These are phyloP conservation scores for Macrolepiota fuliginosa DNA, from an alignment of 768 basidiomycete genomes.

Conservation along the genomic window DNA sequence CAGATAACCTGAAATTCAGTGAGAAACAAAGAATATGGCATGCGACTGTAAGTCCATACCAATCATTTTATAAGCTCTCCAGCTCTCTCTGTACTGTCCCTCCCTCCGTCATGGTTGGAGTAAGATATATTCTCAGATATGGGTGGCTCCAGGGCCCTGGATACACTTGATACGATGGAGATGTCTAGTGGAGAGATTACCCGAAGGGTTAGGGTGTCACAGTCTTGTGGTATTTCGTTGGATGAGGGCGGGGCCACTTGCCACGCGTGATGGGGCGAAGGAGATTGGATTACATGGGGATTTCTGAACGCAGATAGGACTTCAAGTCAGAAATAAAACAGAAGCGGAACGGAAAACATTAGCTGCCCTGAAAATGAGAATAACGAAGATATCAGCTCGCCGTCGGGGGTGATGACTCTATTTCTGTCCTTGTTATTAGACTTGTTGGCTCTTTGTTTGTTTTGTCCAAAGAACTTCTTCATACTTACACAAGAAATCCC, in stretches of 20 bases:
- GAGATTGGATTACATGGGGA: neutral
- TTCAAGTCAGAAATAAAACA: too few relatives aligned
- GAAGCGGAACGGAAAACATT: neutral
- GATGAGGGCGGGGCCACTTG: too few relatives aligned
- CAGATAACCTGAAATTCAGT: slow-evolving; percentile 52
- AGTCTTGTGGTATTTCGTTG: too few relatives aligned
- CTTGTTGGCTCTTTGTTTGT: slow-evolving; percentile 40
- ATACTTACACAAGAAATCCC: slow-evolving; percentile 26
- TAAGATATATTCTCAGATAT: neutral
- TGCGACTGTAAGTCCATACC: slow-evolving; percentile 35
- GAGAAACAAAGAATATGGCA: neutral
- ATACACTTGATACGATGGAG: too few relatives aligned
- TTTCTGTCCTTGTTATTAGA: slow-evolving; percentile 18
- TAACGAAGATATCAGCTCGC: neutral
- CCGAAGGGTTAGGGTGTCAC: too few relatives aligned
- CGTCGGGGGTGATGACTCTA: neutral
- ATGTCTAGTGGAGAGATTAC: too few relatives aligned
- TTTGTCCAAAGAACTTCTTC: slow-evolving; percentile 60
- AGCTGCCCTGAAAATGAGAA: neutral
- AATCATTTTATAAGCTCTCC: slow-evolving; percentile 68
- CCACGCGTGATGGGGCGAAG: too few relatives aligned
- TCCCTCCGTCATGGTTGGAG: slow-evolving; percentile 25
- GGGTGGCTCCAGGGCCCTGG: too few relatives aligned
- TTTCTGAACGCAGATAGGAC: too few relatives aligned
- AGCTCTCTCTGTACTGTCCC: slow-evolving; percentile 42